phyloP scores from a whole-genome alignment of 2,329 filamentous ascomycete genomes.

The Fusarium nelsonii region DNA sequence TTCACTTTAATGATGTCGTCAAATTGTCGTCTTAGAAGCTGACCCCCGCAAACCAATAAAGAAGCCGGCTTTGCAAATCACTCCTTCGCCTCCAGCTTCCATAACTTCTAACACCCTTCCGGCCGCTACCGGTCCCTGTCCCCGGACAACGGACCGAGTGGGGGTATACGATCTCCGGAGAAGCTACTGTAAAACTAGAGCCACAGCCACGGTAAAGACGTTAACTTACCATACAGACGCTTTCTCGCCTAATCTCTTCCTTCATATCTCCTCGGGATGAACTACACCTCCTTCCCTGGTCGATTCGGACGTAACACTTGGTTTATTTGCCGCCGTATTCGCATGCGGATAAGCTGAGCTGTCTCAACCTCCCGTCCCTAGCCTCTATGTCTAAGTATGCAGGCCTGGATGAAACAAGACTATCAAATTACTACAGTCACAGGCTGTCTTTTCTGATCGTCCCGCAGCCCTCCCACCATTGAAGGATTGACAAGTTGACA shows the following conservation, averaged over 20 bases:
- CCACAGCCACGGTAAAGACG: constrained; percentile 5
- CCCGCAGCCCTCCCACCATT: constrained; percentile 16
- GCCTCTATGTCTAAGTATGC: too few species aligned
- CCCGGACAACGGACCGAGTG: constrained; percentile 28
- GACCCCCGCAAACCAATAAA: constrained; percentile 44
- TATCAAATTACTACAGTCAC: constrained; percentile 4
- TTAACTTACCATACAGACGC: too few species aligned
- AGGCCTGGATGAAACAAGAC: too few species aligned
- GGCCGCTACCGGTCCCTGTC: constrained; percentile 23
- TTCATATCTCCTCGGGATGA: constrained; percentile 29
- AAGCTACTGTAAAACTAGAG: background rate
- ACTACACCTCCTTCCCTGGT: background rate
- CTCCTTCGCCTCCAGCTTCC: constrained; percentile 1
- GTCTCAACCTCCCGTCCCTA: background rate
- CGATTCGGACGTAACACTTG: background rate
- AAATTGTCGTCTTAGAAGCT: background rate
- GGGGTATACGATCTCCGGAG: constrained; percentile 16
- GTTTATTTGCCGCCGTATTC: constrained; percentile 16
- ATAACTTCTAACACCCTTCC: constrained; percentile 9
- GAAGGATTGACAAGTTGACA: constrained; percentile 26
- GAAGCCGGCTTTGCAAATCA: constrained; percentile 47
- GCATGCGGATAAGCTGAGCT: background rate
- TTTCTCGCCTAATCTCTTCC: constrained; percentile 12
- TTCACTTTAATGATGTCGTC: background rate
- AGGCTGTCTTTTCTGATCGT: constrained; percentile 14